Base-by-base conservation (phyloP, 169 alveolate genomes). In the Blepharisma undulans region DNA sequence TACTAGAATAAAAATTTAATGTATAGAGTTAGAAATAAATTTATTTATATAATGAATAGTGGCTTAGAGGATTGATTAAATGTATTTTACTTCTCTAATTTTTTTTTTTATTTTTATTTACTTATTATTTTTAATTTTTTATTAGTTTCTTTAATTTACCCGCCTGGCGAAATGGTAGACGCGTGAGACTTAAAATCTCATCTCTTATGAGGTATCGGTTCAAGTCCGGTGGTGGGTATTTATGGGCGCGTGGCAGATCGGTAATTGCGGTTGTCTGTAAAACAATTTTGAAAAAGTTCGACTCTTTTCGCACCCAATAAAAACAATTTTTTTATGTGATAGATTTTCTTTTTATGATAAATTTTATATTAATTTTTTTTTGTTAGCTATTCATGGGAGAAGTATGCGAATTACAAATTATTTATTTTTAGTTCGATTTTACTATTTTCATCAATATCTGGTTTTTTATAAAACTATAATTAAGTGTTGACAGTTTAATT, bases 231-330 rank as follows among this genome's bases (percentile, higher is more conserved):
- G 22, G 27, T 76, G 22, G 61, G 76, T 81, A 81, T 84, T 10
- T 48, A n/a, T 48, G 90, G 84, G 90, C 60, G 60, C n/a, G 84
- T 59, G 19, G 84, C 90, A 25, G 79, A 61, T 19, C 60, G 90
- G 90, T 59, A 19, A 34, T n/a, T 25, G 90, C 84, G 90, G 84
- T 60, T 48, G 90, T n/a, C 90, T 84, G 90, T 84, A 84, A 84
- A 84, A n/a, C 90, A 48, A 60, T 61, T 84, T 82, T 27, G 48
- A 10, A 59, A n/a, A 48, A 84, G 90, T 84, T 84, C 90, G 90
- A 84, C 14, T 84, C 90, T 84, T 48, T 19, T 84, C 84, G n/a
- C 60, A 84, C 90, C 60, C 90, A 84, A 27, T 16, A 18, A 25
- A 33, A 80, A 27, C 22, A 76, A 14, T 76, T 14, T 66, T 66